Base-by-base conservation (phyloP, 2,329 filamentous ascomycete species). In the Microcera coccophila region DNA sequence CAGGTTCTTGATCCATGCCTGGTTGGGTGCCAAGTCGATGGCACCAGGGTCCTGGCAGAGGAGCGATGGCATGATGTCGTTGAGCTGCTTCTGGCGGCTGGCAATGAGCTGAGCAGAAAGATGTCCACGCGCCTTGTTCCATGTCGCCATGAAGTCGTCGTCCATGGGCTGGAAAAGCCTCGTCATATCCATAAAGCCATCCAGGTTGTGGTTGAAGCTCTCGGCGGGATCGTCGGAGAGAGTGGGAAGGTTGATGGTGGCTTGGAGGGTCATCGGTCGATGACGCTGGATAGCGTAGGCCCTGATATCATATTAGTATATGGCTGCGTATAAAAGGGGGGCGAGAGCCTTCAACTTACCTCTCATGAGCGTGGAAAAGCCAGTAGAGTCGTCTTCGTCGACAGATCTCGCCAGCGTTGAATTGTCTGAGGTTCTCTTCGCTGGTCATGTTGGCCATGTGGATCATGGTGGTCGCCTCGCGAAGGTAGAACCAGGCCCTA, bases 401-500 rank as follows among this genome's bases (percentile, higher is more conserved):
- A 17, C 81, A 76, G 1, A 78, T 74, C 44, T 88, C 84, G 15
- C 78, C 63, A 4, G 68, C 65, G 49, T 80, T 78, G 52, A 77
- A 76, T 41, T 78, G 73, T 33, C 73, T 53, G 58, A 87, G 89
- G 8, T 74, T 69, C 17, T 80, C 76, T 55, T 84, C 81, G 60
- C 79, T 79, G 56, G 76, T 72, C 76, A 84, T 77, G 40, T 73
- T 73, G 20, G 71, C 63, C 54, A 84, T 76, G 54, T 81, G 74
- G 20, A 77, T 73, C 63, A 91, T 72, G 5, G 86, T 90, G 2
- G 81, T 84, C 5, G 85, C 84, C 64, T 93, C 87, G 19, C 86
- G 81, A 9, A 91, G 70, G 60, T 88, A 81, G 59, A 82, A 90
- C 86, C 87, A 91, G 2, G 85, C 86, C 62, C 82, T 82, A 49